Evolutionary conservation across 2,329 filamentous ascomycete species (phyloP).

Genomic region (Bipolaris oryzae): DNA sequence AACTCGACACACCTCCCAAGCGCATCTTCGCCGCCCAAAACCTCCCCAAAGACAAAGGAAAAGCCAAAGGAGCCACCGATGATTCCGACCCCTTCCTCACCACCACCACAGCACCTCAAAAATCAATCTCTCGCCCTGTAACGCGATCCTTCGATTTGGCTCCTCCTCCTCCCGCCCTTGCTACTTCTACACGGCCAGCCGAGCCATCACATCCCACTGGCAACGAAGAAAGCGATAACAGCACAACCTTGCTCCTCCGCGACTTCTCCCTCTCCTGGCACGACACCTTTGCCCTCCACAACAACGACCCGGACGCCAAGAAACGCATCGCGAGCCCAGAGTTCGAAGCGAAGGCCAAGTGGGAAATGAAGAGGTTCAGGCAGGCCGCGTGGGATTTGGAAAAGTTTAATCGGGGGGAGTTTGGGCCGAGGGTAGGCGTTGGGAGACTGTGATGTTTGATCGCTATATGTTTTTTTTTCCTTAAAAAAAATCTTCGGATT

Average conservation of each 20-base stretch:
- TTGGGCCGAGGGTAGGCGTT: conserved; percentile 46
- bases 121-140: conserved; percentile 16
- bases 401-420: conserved; percentile 46
- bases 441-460: conserved; percentile 30
- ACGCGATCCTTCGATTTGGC: conserved; percentile 30
- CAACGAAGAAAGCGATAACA: conserved; percentile 14
- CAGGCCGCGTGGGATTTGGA: conserved; percentile 40
- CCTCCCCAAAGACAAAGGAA: conserved; percentile 15
- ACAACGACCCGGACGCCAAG: conserved; percentile 18
- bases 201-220: conserved; percentile 27
- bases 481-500: too few relatives aligned
- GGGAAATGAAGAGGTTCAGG: conserved; percentile 46
- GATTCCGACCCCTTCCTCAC: conserved; percentile 35
- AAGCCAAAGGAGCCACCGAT: conserved; percentile 21
- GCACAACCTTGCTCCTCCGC: conserved; percentile 27
- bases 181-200: conserved; percentile 4
- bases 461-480: too few relatives aligned
- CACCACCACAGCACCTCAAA: conserved; percentile 29
- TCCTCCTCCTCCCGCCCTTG: conserved; percentile 18
- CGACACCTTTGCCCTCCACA: conserved; percentile 35
- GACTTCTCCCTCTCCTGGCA: conserved; percentile 44
- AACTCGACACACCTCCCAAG: conserved; percentile 30
- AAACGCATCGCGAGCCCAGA: conserved; percentile 37
- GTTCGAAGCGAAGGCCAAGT: conserved; percentile 35
- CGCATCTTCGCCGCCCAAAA: conserved; percentile 16